Base-by-base conservation (phyloP, 2,329 filamentous ascomycete species). In the Fusarium cyanostomum region DNA sequence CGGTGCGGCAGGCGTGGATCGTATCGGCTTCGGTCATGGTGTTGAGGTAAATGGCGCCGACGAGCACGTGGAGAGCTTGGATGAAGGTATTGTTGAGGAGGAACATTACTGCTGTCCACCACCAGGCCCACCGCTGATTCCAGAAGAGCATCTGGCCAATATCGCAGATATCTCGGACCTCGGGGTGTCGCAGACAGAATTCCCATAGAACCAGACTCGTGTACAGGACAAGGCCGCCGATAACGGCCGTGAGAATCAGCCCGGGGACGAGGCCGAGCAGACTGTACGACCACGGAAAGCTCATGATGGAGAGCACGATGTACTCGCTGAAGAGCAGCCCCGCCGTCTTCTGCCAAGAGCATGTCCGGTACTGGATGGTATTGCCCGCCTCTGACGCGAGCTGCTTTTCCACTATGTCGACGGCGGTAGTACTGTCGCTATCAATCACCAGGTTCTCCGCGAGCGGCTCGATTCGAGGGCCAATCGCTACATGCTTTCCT, bases 271-370 rank as follows among this genome's bases (percentile, higher is more conserved):
- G 85, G 5, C 94, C 93, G 11, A 97, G 84, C 26, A 94, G 79
- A 37, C 92, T 92, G 77, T 97, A 97, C 0, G 92, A 96, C 84
- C 91, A 96, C 0, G 94, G 94, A 68, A 97, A 97, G 42, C 92
- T 95, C 92, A 97, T 96, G 73, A 97, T 96, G 56, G 86, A 73
- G 78, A 97, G 79, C 74, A 92, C 96, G 53, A 97, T 97, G 77
- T 97, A 97, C 81, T 97, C 94, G 41, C 92, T 95, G 78, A 97
- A 97, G 44, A 97, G 86, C 65, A 97, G 77, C 1, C 90, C 92
- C 0, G 94, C 92, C 50, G 93, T 97, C 89, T 96, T 97, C 72
- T 91, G 90, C 94, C 94, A 97, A 68, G 89, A 93, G 79, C 94
- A 97, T 35, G 92, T 96, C 58, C 93, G 85, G 75, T 97, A 97